Percentiles rank a stretch among this genome's conserved stretches.
Conservation (phyloP, 306 rosid genomes). For the Ceratonia siliqua region DNA sequence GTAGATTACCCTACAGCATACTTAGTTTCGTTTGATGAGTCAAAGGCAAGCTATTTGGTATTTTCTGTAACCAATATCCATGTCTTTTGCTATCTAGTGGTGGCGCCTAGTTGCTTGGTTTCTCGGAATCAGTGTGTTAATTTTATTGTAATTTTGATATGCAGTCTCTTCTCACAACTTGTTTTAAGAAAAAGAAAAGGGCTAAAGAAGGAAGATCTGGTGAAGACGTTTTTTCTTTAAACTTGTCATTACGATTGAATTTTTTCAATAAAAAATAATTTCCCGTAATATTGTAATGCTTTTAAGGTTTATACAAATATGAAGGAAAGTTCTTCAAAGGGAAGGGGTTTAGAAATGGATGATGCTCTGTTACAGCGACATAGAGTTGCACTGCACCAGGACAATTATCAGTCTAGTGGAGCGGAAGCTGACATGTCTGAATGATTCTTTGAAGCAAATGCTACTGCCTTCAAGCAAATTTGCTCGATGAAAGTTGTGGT, state of each 20-base stretch:
- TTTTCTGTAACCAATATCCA: conserved; percentile 25
- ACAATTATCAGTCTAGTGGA: conserved; percentile 76
- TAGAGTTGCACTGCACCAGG: conserved; percentile 55
- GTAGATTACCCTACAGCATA: conserved; percentile 80
- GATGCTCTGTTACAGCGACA: conserved; percentile 65
- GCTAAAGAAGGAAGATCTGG: conserved; percentile 82
- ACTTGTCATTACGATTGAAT: not conserved
- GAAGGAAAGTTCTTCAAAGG: conserved; percentile 52
- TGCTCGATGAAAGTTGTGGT: conserved; percentile 27
- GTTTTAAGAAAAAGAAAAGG: conserved; percentile 88
- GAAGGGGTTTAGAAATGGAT: conserved; percentile 62
- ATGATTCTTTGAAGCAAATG: conserved; percentile 42
- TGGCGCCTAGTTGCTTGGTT: conserved; percentile 6
- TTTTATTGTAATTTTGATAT: conserved; percentile 30
- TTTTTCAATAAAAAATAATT: not conserved
- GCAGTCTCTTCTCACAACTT: conserved; percentile 95
- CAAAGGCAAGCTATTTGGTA: conserved; percentile 91
- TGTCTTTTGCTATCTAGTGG: not conserved
- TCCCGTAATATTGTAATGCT: conserved; percentile 16
- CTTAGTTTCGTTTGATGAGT: conserved; percentile 78
- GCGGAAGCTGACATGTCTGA: conserved; percentile 90
- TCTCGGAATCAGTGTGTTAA: conserved; percentile 20
- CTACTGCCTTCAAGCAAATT: conserved; percentile 28
- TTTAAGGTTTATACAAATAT: conserved; percentile 64
- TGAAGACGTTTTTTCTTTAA: conserved; percentile 56